Base-by-base conservation (phyloP, 75 land plant genomes). In the Cryptomeria japonica region DNA sequence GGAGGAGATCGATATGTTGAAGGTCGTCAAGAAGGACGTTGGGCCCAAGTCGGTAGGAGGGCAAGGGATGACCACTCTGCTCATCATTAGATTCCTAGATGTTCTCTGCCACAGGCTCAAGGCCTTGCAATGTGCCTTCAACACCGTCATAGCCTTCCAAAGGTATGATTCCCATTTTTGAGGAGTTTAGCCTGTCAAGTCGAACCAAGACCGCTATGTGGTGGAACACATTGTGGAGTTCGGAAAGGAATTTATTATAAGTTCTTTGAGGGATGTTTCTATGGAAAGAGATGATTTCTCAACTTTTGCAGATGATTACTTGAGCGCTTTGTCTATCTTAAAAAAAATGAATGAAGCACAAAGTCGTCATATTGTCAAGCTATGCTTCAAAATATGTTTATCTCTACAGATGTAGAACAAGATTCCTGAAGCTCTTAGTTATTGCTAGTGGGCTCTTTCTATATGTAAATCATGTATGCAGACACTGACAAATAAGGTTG, bases 251-350 rank as follows among this genome's bases (percentile, higher is more conserved):
- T 53, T 47, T 44, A 8, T 97, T 75, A 92, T 95, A 78, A 91
- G 95, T 91, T 93, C 97, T 8, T 89, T 98, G 88, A 99, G 94
- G 25, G 99, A 98, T 80, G 95, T 96, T 22, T 92, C 96, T 18
- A 79, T 97, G 87, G 99, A 97, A 90, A 96, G 97, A 98, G 99
- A 99, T 98, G 96, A 98, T 87, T 87, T 97, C 90, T 93, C 96
- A 85, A 93, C 96, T 47, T 97, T 96, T 42, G 88, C 93, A 76
- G 92, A 89, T 79, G 99, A 98, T 91, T 98, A 97, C 88, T 64
- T 85, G 56, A 94, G 89, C 83, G 99, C 99, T 83, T 79, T 98
- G 61, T 90, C 94, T 34, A 94, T 97, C 47, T 84, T 97, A 85
- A 93, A 96, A 83, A 87, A 91, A 22, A 88, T 98, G 32, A 96